phyloP scores from a whole-genome alignment of 176 grass and related monocot species.

The Phragmites australis region DNA sequence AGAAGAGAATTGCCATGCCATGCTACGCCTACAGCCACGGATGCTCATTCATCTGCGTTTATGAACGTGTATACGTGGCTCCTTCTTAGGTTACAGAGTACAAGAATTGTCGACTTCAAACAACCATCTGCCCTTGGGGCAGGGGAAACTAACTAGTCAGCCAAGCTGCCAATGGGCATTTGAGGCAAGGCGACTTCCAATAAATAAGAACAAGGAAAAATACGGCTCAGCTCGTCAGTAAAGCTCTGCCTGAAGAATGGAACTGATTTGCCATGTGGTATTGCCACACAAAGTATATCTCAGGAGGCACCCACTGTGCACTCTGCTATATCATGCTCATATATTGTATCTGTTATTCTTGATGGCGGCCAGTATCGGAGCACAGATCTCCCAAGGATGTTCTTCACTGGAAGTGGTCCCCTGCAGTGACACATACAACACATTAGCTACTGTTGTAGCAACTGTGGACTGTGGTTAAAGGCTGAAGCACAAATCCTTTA shows the following conservation, averaged over 20 bases:
- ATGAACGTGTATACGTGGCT: not conserved
- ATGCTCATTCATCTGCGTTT: constrained; percentile 15
- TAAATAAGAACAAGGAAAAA: constrained; percentile 36
- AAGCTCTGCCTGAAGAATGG: constrained; percentile 28
- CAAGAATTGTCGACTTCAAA: constrained; percentile 32
- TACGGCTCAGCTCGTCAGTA: constrained; percentile 35
- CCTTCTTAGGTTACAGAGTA: constrained; percentile 27
- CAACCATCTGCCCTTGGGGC: constrained; percentile 33
- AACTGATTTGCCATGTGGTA: not conserved
- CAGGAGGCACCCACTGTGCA: constrained; percentile 48
- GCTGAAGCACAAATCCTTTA: not conserved
- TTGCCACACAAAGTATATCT: constrained; percentile 26
- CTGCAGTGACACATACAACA: constrained; percentile 45
- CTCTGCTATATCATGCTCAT: constrained; percentile 47
- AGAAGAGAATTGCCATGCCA: constrained; percentile 8
- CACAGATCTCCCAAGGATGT: constrained; percentile 90
- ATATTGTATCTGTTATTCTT: constrained; percentile 87
- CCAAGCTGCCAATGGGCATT: constrained; percentile 25
- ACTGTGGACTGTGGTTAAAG: not conserved
- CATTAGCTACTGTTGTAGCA: not conserved
- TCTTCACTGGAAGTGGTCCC: constrained; percentile 85
- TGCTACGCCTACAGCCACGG: constrained; percentile 4
- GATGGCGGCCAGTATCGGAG: constrained; percentile 94
- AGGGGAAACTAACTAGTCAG: constrained; percentile 39
- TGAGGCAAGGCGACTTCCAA: constrained; percentile 31